Base-by-base conservation (phyloP, 306 rosid species). In the Morella rubra region DNA sequence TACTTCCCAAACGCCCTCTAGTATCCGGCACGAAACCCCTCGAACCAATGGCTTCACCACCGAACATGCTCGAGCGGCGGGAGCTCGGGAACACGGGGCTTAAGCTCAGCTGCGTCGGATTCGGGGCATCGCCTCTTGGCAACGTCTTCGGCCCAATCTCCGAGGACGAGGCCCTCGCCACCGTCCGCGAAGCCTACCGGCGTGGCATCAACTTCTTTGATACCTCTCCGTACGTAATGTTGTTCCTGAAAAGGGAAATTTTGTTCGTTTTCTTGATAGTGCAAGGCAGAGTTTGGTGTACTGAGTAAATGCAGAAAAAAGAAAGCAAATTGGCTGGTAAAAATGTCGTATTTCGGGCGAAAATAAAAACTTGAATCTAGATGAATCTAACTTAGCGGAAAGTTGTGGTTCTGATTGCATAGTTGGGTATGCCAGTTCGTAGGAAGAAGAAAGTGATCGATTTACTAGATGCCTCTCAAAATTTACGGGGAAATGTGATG, bases 91-190 rank as follows among this genome's bases (percentile, higher is more conserved):
- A 85, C 85, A 91, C 98, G 1, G 98, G 97, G 13, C 95, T 90
- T 42, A 89, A 88, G 81, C 79, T 92, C 45, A 91, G 98, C 86
- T 47, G 67, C 54, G 89, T 91, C 0, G 96, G 98, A 12, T 94
- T 94, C 81, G 98, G 98, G 41, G 98, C 98, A 6, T 92, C 98
- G 0, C 98, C 98, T 59, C 93, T 94, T 18, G 98, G 98, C 80
- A 90, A 93, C 68, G 91, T 89, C 65, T 94, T 92, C 85, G 95
- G 97, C 50, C 69, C 83, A 1, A 93, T 94, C 44, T 69, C 98
- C 19, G 91, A 85, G 22, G 87, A 92, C 11, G 85, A 85, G 8
- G 97, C 96, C 74, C 74, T 76, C 70, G 93, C 90, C 78, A 72
- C 93, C 15, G 98, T 94, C 53, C 91, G 95, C 37, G 79, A 79